Evolutionary conservation across 345 rosid species (phyloP).

Genomic region (thale cress (Arabidopsis thaliana)): DNA sequence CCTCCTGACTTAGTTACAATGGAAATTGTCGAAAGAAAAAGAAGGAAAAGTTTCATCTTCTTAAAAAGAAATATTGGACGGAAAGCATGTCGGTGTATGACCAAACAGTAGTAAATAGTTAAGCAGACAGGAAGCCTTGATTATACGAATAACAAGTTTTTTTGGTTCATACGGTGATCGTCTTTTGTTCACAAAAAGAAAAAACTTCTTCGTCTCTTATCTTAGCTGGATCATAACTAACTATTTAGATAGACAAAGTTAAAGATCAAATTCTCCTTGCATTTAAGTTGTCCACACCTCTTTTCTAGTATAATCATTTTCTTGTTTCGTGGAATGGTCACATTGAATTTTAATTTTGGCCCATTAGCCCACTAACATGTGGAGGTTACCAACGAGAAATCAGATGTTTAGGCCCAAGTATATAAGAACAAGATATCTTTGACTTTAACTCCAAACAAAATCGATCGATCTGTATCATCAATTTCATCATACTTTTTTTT

Average conservation of each 20-base stretch:
- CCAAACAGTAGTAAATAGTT: background rate
- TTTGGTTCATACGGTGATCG: background rate
- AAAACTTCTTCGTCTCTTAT: background rate
- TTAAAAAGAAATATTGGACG: background rate
- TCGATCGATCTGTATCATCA: background rate
- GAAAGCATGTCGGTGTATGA: background rate
- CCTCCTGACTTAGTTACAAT: background rate
- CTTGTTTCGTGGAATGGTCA: background rate
- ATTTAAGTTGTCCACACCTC: background rate
- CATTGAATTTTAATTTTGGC: background rate
- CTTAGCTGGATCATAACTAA: background rate
- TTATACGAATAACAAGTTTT: background rate
- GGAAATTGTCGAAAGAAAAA: background rate
- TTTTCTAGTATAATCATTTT: background rate
- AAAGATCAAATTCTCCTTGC: background rate
- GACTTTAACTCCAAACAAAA: conserved; percentile 4
- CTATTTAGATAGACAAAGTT: background rate
- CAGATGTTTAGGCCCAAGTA: background rate
- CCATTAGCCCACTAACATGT: conserved; percentile 15
- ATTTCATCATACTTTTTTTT: background rate
- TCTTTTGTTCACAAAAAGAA: background rate
- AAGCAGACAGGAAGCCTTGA: background rate
- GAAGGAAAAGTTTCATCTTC: background rate
- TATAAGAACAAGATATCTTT: background rate
- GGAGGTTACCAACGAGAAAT: background rate